Evolutionary conservation across 2,329 filamentous ascomycete genomes (phyloP).

Genomic region (Aspergillus hortae): DNA sequence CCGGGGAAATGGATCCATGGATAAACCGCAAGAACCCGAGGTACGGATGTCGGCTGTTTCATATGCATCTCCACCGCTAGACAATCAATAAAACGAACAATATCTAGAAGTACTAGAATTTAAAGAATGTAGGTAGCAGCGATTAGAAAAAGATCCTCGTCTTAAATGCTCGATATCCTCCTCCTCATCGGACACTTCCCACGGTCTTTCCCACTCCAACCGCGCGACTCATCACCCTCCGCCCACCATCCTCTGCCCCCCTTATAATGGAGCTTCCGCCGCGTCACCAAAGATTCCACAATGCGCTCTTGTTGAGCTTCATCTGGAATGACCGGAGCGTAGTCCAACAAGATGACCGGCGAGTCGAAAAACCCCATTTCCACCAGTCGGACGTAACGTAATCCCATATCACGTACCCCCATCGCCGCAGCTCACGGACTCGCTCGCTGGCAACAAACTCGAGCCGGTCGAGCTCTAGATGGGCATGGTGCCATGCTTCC

Average conservation of each 20-base stretch:
- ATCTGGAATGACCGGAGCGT: neutral
- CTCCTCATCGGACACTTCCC: neutral
- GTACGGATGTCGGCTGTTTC: no score
- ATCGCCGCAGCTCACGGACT: neutral
- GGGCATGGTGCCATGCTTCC: neutral
- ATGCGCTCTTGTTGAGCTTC: neutral
- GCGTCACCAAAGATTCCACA: neutral
- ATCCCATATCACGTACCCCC: conserved; percentile 3
- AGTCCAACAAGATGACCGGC: neutral
- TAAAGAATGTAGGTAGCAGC: no score
- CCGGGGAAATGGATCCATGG: no score
- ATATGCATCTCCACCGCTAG: no score
- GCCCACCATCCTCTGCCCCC: conserved; percentile 1
- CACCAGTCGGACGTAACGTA: neutral
- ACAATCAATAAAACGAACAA: no score
- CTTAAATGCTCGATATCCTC: no score
- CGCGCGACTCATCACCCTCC: neutral
- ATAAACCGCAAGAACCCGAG: no score
- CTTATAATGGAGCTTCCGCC: neutral
- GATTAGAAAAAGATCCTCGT: no score
- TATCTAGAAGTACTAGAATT: no score
- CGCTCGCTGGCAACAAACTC: neutral
- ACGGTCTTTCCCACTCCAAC: neutral
- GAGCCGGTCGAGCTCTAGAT: neutral
- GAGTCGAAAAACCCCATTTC: neutral